Evolutionary conservation across 345 rosid species (phyloP).

Genomic region (Cardiospermum halicacabum): DNA sequence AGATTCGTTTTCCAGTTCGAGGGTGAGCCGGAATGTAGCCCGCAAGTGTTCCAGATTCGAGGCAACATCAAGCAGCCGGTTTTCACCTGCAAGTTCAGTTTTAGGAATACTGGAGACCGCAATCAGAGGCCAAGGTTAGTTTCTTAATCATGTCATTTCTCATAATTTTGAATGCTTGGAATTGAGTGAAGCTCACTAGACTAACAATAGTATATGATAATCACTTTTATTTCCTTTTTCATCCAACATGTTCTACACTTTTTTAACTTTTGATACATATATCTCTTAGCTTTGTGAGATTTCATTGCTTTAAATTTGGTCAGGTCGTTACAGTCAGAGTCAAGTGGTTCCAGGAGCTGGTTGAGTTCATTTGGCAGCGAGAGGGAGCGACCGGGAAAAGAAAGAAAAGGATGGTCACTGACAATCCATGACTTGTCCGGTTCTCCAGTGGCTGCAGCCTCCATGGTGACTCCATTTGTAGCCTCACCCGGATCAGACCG

Average conservation of each 20-base stretch:
- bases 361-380: conserved; percentile 80
- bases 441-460: conserved; percentile 81
- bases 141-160: background rate
- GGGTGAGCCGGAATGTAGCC: conserved; percentile 95
- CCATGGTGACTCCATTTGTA: conserved; percentile 80
- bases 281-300: background rate
- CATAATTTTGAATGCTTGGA: conserved; percentile 13
- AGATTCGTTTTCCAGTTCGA: conserved; percentile 96
- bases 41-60: conserved; percentile 85
- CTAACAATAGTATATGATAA: conserved; percentile 12
- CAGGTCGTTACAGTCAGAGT: conserved; percentile 61
- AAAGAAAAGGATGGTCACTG: conserved; percentile 89
- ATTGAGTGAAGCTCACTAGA: conserved; percentile 15
- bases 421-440: conserved; percentile 91
- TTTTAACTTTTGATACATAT: conserved; percentile 15
- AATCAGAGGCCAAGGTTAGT: conserved; percentile 68
- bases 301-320: background rate
- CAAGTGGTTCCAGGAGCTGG: conserved; percentile 57
- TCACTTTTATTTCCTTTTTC: conserved; percentile 8
- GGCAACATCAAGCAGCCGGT: conserved; percentile 87
- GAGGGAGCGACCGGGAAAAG: conserved; percentile 65
- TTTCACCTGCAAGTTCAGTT: conserved; percentile 90
- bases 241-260: conserved; percentile 11
- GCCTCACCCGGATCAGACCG: conserved; percentile 85
- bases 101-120: conserved; percentile 63